These are phyloP conservation scores for Zymoseptoria pseudotritici DNA, from an alignment of 2,329 filamentous ascomycete genomes.

Conservation along the genomic window DNA sequence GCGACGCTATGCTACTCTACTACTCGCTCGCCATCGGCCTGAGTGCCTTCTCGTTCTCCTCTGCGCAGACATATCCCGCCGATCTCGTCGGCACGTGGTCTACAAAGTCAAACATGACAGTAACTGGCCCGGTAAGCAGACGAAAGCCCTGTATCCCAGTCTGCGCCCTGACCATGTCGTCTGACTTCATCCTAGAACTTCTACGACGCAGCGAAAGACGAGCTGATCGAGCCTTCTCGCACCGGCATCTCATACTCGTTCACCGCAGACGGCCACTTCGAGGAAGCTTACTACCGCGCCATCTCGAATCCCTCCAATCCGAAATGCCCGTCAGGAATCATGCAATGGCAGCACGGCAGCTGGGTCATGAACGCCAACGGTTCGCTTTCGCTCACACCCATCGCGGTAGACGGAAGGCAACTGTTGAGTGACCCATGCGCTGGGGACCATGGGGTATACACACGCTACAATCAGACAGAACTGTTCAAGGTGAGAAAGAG, in stretches of 20 bases:
- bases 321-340: slow-evolving; percentile 55
- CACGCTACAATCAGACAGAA: slow-evolving; percentile 60
- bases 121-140: slow-evolving; percentile 58
- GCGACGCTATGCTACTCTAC: slow-evolving; percentile 23
- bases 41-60: slow-evolving; percentile 14
- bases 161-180: not conserved
- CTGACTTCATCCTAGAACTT: slow-evolving; percentile 46
- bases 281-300: slow-evolving; percentile 63
- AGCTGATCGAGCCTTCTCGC: slow-evolving; percentile 56
- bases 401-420: slow-evolving; percentile 60
- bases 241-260: slow-evolving; percentile 71
- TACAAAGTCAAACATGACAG: slow-evolving; percentile 60
- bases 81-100: slow-evolving; percentile 64
- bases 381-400: slow-evolving; percentile 52
- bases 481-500: slow-evolving; percentile 47
- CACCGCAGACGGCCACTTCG: slow-evolving; percentile 58
- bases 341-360: slow-evolving; percentile 67
- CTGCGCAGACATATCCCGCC: slow-evolving; percentile 15
- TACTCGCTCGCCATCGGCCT: slow-evolving; percentile 22
- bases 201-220: slow-evolving; percentile 60
- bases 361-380: slow-evolving; percentile 52
- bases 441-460: slow-evolving; percentile 50
- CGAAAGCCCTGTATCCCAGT: not conserved
- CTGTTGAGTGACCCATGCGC: slow-evolving; percentile 58
- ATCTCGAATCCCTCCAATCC: slow-evolving; percentile 55